Evolutionary conservation across 371 early-diverging fungal genomes (phyloP), one percentile per base, ranked within the genome.

Genomic region (Zancudomyces culisetae): DNA sequence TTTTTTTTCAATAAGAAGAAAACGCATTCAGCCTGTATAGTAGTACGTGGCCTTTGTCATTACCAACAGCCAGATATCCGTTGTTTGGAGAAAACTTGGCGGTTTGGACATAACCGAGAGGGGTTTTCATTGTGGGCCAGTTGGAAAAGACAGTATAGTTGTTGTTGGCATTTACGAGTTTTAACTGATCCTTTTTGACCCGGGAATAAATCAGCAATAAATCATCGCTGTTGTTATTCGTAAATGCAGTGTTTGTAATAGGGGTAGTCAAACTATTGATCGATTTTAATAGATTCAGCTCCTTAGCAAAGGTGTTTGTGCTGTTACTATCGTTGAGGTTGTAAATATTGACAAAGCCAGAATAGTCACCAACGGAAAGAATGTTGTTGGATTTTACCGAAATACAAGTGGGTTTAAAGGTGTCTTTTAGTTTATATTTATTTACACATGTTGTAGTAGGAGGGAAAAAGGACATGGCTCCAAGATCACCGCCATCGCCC

Each of bases 291-390:
- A n/a, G n/a, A n/a, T n/a, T n/a, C 23, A 90, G 83, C 42, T 69
- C 68, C n/a, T 88, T 85, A 10, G 35, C 58, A 12, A 45, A 59
- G 13, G 46, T 15, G 3, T 35, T 42, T 13, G 60, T 19, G 60
- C 39, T 35, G 57, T 29, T 19, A 73, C 60, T 24, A 61, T 81
- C 76, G n/a, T n/a, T n/a, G n/a, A n/a, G n/a, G n/a, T n/a, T n/a
- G 66, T 92, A 93, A 3, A 94, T 55, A 61, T 90, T 92, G 48
- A 92, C 90, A 28, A 91, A 68, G 48, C 94, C 96, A 22, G 83
- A 62, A 46, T 70, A 60, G 6, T 86, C 83, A 75, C 95, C 93
- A 27, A 81, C 75, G 15, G 90, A 88, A 51, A 83, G 76, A 40
- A 78, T 70, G 43, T 74, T 75, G 59, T 86, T 77, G 3, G 71